Evolutionary conservation across 2,329 filamentous ascomycete species (phyloP).

Genomic region (Aureobasidium sp.): DNA sequence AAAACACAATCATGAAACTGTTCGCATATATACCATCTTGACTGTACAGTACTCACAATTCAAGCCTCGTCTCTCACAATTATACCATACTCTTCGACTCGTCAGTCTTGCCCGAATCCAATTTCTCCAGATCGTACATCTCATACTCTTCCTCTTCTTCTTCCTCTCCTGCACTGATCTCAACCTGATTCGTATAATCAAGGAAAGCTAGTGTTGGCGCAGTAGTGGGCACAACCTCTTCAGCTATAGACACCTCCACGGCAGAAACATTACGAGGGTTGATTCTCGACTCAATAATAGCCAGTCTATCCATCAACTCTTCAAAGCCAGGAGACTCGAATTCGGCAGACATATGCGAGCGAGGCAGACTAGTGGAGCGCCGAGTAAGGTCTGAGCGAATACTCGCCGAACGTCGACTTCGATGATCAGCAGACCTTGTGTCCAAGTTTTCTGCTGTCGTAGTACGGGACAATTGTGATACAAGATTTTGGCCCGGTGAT

Average conservation of each 20-base stretch:
- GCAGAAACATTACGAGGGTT: not conserved
- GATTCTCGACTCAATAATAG: not conserved
- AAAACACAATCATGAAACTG: too few relatives aligned
- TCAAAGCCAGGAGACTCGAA: not conserved
- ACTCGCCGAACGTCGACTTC: not conserved
- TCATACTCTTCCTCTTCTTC: not conserved
- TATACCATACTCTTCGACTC: constrained; percentile 10
- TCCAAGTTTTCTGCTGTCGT: not conserved
- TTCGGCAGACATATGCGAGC: not conserved
- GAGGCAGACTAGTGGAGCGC: not conserved
- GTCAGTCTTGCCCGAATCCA: not conserved
- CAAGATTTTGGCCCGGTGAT: not conserved
- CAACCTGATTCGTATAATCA: not conserved
- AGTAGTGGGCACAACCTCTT: not conserved
- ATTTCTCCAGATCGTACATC: not conserved
- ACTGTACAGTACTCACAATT: too few relatives aligned
- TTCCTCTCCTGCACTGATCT: not conserved
- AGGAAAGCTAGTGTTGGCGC: not conserved
- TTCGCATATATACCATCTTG: not conserved
- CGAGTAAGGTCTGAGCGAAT: not conserved
- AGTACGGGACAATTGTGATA: not conserved
- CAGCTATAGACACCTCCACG: not conserved
- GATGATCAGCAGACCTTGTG: not conserved
- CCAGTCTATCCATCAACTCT: constrained; percentile 10
- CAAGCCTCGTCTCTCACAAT: too few relatives aligned